Conservation (phyloP, 2,329 filamentous ascomycete genomes). For the Aschersonia sp. region DNA sequence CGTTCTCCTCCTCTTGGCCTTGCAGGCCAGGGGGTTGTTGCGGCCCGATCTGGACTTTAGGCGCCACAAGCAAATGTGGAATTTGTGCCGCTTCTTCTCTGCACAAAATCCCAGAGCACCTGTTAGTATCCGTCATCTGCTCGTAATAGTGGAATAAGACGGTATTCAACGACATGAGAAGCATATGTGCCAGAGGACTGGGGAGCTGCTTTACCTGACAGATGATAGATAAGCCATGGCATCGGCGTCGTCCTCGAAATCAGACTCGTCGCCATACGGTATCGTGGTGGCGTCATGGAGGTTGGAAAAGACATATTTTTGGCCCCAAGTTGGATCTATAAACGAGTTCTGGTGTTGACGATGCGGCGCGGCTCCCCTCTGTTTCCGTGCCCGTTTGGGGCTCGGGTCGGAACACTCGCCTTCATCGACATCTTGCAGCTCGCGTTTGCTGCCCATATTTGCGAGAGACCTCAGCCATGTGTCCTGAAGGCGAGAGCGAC, state of each 20-base stretch:
- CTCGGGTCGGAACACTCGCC: constrained; percentile 12
- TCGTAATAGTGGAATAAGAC: neutral
- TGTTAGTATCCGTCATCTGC: constrained; percentile 7
- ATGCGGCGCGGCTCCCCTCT: constrained; percentile 15
- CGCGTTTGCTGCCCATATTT: constrained; percentile 21
- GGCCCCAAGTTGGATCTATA: constrained; percentile 53
- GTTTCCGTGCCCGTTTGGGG: constrained; percentile 12
- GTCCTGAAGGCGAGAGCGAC: neutral
- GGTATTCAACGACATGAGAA: constrained; percentile 1
- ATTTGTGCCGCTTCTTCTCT: constrained; percentile 65
- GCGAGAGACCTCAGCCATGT: neutral
- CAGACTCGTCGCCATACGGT: constrained; percentile 39
- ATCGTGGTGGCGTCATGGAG: constrained; percentile 33
- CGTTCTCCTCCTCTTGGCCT: constrained; percentile 14
- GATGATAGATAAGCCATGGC: constrained; percentile 56
- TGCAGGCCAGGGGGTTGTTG: constrained; percentile 27
- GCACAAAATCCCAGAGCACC: constrained; percentile 28
- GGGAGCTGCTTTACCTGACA: constrained; percentile 41
- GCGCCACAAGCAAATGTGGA: constrained; percentile 55
- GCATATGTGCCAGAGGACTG: neutral
- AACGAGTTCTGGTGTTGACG: constrained; percentile 28
- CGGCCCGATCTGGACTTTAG: constrained; percentile 37
- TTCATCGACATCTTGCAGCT: constrained; percentile 15
- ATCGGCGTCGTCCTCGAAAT: constrained; percentile 53
- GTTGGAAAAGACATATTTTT: constrained; percentile 58